Base-by-base conservation (phyloP, 345 rosid species). In the Toxicodendron radicans region DNA sequence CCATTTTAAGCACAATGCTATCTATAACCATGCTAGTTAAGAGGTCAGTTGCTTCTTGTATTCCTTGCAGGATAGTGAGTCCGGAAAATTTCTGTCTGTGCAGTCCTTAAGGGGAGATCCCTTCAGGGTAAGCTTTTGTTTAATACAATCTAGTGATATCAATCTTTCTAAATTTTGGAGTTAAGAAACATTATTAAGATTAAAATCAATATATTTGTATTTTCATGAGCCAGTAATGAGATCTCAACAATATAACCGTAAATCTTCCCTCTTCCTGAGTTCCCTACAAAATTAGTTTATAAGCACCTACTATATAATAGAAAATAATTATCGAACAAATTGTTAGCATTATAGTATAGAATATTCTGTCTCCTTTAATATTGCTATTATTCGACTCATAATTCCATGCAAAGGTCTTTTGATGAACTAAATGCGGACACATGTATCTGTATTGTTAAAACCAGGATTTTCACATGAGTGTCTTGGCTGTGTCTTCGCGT, bases 21-120 rank as follows among this genome's bases (percentile, higher is more conserved):
- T 30, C 10, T 52, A 18, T 13, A 21, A 46, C 23, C n/a, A 12
- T 66, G 35, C 58, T 20, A 61, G 27, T 17, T n/a, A 66, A 64
- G 66, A 48, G 63, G 5, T 63, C 52, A 54, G n/a, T 7, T 65
- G 4, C 52, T 75, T 71, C 12, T 59, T n/a, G 45, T 32, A 5
- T 76, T 49, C 23, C 63, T 70, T 69, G 70, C 76, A 77, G 78
- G 84, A 81, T 69, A 30, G 20, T 32, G 86, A 78, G 41, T 72
- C 82, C 1, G 87, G 85, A 68, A 83, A 79, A 56, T 73, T 85
- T 60, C 21, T 83, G 66, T 83, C 68, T 66, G 86, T 85, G 59
- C 91, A 87, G 80, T 87, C 89, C 75, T 68, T 87, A 64, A 76
- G 91, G 75, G 89, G 89, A 38, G 89, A 87, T 72, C 89, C 89